Evolutionary conservation across 73 alveolate species (phyloP), one percentile per base, ranked within the genome.

Genomic region (Diophrys sp.): DNA sequence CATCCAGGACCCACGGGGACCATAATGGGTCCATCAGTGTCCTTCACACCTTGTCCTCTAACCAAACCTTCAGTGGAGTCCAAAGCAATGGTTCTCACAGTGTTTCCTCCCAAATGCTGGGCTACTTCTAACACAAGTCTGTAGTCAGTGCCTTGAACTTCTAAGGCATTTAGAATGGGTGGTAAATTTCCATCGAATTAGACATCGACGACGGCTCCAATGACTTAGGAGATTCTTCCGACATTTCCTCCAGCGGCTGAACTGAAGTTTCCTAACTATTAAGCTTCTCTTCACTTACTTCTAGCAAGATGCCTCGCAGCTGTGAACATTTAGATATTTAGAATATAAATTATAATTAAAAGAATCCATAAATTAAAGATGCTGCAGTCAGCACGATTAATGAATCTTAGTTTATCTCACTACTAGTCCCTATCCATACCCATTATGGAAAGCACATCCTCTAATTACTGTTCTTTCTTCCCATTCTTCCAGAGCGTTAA

Each of bases 161-260:
- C 98, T 33, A 96, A 83, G 31, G 99, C 96, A 80, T 96, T 95
- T 93, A 94, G 88, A 78, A 96, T 96, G 67, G 98, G 98, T 23
- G 99, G 99, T 57, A 96, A 87, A 44, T 87, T 94, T 29, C 94
- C 95, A 56, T 96, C 99, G 90, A 96, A 96, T 72, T 94, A 96
- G 68, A 96, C 99, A 70, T 96, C 99, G 74, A 96, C 99, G 90
- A 96, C 99, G 74, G 99, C 99, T 69, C 99, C 99, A 56, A 96
- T 96, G 75, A 96, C 99, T 91, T 96, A 92, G 18, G 98, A 90
- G 78, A 96, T 92, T 73, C 87, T 79, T 78, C 92, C 92, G 33
- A 1, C 54, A n/a, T 24, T n/a, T 18, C 55, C 54, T 68, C 53
- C 78, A 32, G 71, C 68, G 29, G 73, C 73, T 14, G 79, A 44